Percentiles rank a stretch among this genome's conserved stretches.
phyloP scores from a whole-genome alignment of 345 rosid genomes.

The Chamaenerion angustifolium region DNA sequence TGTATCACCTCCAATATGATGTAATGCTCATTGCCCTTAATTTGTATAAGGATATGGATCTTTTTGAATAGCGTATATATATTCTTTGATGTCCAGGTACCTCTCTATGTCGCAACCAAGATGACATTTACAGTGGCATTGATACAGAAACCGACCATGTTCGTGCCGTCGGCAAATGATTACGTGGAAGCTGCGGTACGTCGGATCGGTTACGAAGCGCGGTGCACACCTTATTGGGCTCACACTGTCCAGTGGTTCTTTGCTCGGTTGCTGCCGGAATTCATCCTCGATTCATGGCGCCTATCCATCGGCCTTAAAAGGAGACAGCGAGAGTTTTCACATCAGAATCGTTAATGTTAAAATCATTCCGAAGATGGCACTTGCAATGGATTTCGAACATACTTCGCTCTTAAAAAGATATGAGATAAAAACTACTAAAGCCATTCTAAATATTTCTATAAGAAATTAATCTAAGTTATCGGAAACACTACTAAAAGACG shows the following conservation, averaged over 20 bases:
- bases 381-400: no score
- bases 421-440: no score
- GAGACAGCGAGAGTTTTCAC: constrained; percentile 1
- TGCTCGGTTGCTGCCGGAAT: constrained; percentile 30
- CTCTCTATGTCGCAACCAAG: constrained; percentile 68
- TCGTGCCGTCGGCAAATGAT: constrained; percentile 41
- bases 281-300: constrained; percentile 64
- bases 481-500: no score
- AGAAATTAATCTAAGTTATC: no score
- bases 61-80: no score
- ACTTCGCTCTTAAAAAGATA: no score
- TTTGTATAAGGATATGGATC: no score
- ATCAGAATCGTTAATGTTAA: no score
- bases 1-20: not conserved
- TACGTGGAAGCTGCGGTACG: constrained; percentile 47
- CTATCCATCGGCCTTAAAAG: constrained; percentile 54
- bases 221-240: constrained; percentile 67
- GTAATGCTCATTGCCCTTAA: no score
- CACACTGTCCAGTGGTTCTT: constrained; percentile 74
- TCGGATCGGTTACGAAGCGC: constrained; percentile 40
- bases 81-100: constrained; percentile 25
- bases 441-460: no score
- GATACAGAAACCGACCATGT: constrained; percentile 34
- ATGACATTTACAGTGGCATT: constrained; percentile 50
- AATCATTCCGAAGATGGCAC: no score